phyloP scores from a whole-genome alignment of 441 rosid genomes.

The Metrosideros polymorpha region DNA sequence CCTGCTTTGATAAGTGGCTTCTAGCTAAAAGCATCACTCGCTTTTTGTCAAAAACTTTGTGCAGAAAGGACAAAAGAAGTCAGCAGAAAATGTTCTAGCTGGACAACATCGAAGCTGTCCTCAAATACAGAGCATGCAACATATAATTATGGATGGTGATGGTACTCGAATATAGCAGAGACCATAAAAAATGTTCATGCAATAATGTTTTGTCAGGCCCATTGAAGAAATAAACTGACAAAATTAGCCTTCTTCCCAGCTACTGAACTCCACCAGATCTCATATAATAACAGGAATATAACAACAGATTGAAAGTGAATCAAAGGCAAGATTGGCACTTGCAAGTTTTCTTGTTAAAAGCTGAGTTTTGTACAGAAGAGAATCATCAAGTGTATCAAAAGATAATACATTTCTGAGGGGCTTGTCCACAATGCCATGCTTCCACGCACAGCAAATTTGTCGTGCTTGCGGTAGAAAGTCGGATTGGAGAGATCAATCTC shows the following conservation, averaged over 20 bases:
- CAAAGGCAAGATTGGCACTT: neutral
- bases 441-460: neutral
- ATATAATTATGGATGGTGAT: neutral
- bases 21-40: slow-evolving; percentile 23
- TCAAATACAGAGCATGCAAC: neutral
- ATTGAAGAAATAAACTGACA: neutral
- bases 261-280: too few species aligned
- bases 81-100: neutral
- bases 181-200: neutral
- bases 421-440: neutral
- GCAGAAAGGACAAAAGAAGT: neutral
- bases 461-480: neutral
- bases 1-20: slow-evolving; percentile 10
- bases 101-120: neutral
- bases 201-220: neutral
- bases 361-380: neutral
- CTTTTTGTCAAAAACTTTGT: neutral
- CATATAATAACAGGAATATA: neutral
- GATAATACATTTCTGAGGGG: neutral
- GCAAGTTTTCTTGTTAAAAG: neutral
- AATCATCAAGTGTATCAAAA: neutral
- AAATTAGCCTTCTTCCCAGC: too few species aligned
- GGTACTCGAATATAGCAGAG: neutral
- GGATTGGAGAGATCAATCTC: neutral
- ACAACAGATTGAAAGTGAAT: neutral